Evolutionary conservation across 805 yeast species (phyloP).

Genomic region (Jamesozyma spencerorum): DNA sequence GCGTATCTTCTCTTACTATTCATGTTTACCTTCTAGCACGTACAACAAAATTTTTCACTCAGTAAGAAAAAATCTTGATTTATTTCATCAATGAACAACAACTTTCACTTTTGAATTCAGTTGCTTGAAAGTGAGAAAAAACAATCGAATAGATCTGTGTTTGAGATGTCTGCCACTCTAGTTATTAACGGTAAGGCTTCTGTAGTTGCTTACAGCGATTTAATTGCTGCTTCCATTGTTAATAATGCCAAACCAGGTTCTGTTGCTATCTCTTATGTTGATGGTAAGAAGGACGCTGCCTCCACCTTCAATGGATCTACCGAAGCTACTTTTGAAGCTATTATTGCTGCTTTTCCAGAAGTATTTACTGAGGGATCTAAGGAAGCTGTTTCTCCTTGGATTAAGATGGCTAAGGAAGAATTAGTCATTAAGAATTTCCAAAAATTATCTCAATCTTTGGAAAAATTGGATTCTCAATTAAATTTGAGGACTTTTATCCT

Average conservation of each 20-base stretch:
- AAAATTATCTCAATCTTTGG: slow-evolving; percentile 67
- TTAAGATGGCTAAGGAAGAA: slow-evolving; percentile 55
- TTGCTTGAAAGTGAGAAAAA: too few relatives aligned
- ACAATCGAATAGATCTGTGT: too few relatives aligned
- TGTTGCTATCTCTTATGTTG: slow-evolving; percentile 56
- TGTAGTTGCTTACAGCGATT: slow-evolving; percentile 64
- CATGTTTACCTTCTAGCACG: too few relatives aligned
- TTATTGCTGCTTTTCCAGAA: slow-evolving; percentile 47
- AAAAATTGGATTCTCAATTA: slow-evolving; percentile 70
- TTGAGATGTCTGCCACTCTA: slow-evolving; percentile 36
- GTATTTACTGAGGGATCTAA: slow-evolving; percentile 23
- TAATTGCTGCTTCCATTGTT: slow-evolving; percentile 70
- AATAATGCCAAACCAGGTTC: slow-evolving; percentile 44
- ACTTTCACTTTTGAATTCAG: too few relatives aligned
- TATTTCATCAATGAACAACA: too few relatives aligned
- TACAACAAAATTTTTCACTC: too few relatives aligned
- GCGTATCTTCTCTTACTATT: too few relatives aligned
- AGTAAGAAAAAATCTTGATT: too few relatives aligned
- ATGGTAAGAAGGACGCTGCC: slow-evolving; percentile 55
- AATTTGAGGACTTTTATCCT: slow-evolving; percentile 73
- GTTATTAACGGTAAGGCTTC: slow-evolving; percentile 82
- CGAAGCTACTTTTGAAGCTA: slow-evolving; percentile 36
- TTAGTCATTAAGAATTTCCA: slow-evolving; percentile 81
- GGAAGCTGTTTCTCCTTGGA: slow-evolving; percentile 47
- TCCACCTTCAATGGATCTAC: slow-evolving; percentile 41